Percentiles rank a stretch among this genome's conserved stretches.
Evolutionary conservation across 257 asterid genomes (phyloP).

Genomic region (Leonotis leonurus): DNA sequence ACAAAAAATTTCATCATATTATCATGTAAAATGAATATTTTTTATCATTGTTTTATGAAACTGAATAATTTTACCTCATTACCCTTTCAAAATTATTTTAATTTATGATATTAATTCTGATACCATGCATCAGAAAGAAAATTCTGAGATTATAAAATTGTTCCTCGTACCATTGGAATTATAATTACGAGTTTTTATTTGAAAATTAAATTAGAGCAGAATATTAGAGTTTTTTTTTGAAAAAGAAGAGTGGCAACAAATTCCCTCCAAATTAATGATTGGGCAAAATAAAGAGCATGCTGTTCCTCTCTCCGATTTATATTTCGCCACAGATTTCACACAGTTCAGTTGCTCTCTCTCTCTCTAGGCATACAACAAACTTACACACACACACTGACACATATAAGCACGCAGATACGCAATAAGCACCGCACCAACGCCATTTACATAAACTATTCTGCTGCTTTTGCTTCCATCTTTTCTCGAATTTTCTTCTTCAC

Average conservation of each 20-base stretch:
- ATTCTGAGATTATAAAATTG: no score
- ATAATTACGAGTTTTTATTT: background rate
- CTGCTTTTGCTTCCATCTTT: conserved; percentile 18
- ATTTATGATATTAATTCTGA: no score
- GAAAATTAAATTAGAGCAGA: background rate
- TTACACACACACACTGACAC: background rate
- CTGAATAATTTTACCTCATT: no score
- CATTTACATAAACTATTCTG: conserved; percentile 13
- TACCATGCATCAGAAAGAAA: no score
- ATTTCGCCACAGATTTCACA: background rate
- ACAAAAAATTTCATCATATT: no score
- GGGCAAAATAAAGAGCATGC: conserved; percentile 27
- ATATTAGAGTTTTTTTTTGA: conserved; percentile 14
- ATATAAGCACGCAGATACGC: conserved; percentile 15
- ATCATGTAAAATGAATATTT: no score
- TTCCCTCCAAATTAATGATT: conserved; percentile 42
- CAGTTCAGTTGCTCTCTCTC: conserved; percentile 4
- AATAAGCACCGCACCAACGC: conserved; percentile 27
- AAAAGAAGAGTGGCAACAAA: conserved; percentile 26
- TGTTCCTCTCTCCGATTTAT: background rate
- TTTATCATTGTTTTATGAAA: no score
- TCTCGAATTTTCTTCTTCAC: conserved; percentile 24
- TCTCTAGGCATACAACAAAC: background rate
- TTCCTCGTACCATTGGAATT: background rate
- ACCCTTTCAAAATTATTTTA: no score